Percentiles rank a stretch among this genome's conserved stretches.
Evolutionary conservation across 2,329 filamentous ascomycete genomes (phyloP).

Genomic region (Myriosclerotinia duriaeana): DNA sequence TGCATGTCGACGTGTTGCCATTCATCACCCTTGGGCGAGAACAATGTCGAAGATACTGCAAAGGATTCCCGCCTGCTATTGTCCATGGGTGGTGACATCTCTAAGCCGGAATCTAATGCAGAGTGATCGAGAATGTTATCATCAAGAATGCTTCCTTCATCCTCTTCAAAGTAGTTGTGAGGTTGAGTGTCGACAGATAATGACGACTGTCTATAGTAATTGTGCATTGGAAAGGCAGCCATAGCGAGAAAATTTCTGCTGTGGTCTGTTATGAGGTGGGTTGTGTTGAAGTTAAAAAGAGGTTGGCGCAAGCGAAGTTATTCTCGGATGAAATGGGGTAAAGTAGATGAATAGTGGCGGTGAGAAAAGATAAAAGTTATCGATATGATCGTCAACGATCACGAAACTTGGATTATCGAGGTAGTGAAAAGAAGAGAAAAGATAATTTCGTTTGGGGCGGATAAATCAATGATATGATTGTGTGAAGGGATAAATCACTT

Average conservation of each 20-base stretch:
- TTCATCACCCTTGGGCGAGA: constrained; percentile 64
- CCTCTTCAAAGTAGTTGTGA: constrained; percentile 60
- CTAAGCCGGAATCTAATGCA: constrained; percentile 59
- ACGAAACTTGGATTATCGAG: constrained; percentile 27
- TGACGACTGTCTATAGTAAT: constrained; percentile 38
- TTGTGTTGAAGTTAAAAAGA: constrained; percentile 21
- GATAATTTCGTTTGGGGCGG: constrained; percentile 17
- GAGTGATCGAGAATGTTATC: constrained; percentile 60
- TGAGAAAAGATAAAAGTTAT: constrained; percentile 25
- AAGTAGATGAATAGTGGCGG: constrained; percentile 29
- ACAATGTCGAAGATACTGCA: constrained; percentile 57
- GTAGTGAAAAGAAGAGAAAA: constrained; percentile 33
- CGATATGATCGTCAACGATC: constrained; percentile 28
- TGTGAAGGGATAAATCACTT: constrained; percentile 12
- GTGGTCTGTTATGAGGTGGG: constrained; percentile 22
- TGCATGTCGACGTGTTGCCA: constrained; percentile 67
- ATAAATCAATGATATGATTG: constrained; percentile 24
- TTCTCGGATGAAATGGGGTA: constrained; percentile 22
- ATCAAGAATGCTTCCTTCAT: constrained; percentile 60
- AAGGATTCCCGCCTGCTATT: constrained; percentile 65
- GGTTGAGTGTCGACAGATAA: constrained; percentile 40
- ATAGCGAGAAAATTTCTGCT: constrained; percentile 33
- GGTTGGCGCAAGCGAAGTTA: constrained; percentile 32
- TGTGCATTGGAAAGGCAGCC: constrained; percentile 40
- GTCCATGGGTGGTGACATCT: constrained; percentile 62